Evolutionary conservation across 805 yeast species (phyloP).

Genomic region (Kodamaea laetipori): DNA sequence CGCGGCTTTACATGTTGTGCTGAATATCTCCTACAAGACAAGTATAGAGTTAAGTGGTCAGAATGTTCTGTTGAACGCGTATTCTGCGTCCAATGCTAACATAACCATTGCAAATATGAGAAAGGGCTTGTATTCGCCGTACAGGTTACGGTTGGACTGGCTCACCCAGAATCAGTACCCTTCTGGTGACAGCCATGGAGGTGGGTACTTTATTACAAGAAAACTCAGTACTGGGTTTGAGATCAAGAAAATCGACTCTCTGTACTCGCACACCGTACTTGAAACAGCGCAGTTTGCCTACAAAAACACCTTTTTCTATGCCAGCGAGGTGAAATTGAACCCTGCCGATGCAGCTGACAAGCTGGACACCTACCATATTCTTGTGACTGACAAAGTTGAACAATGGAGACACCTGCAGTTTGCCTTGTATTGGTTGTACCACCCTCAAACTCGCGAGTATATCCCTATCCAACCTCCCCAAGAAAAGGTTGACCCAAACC

Average conservation of each 20-base stretch:
- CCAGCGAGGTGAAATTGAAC: slow-evolving; percentile 37
- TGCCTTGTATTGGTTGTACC: slow-evolving; percentile 41
- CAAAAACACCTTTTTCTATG: slow-evolving; percentile 39
- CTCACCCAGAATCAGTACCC: slow-evolving; percentile 35
- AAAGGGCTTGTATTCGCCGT: slow-evolving; percentile 25
- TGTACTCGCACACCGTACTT: slow-evolving; percentile 31
- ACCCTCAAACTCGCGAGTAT: slow-evolving; percentile 27
- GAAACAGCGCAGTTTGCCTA: slow-evolving; percentile 39
- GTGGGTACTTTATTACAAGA: slow-evolving; percentile 34
- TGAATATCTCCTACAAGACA: slow-evolving; percentile 18
- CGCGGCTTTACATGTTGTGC: slow-evolving; percentile 20
- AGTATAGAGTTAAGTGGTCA: slow-evolving; percentile 26
- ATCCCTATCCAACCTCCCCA: slow-evolving; percentile 31
- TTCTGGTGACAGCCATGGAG: slow-evolving; percentile 10
- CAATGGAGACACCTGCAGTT: slow-evolving; percentile 48
- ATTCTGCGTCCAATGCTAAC: slow-evolving; percentile 28
- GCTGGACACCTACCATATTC: slow-evolving; percentile 46
- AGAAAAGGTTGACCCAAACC: neutral
- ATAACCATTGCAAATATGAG: slow-evolving; percentile 29
- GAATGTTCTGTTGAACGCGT: slow-evolving; percentile 35
- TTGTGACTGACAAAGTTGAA: slow-evolving; percentile 50
- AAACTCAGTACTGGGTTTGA: slow-evolving; percentile 17
- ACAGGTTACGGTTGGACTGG: slow-evolving; percentile 28
- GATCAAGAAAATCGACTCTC: slow-evolving; percentile 30
- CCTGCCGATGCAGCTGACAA: slow-evolving; percentile 47